phyloP scores from a whole-genome alignment of 2,329 filamentous ascomycete genomes.

The Aspergillus ochraceus region DNA sequence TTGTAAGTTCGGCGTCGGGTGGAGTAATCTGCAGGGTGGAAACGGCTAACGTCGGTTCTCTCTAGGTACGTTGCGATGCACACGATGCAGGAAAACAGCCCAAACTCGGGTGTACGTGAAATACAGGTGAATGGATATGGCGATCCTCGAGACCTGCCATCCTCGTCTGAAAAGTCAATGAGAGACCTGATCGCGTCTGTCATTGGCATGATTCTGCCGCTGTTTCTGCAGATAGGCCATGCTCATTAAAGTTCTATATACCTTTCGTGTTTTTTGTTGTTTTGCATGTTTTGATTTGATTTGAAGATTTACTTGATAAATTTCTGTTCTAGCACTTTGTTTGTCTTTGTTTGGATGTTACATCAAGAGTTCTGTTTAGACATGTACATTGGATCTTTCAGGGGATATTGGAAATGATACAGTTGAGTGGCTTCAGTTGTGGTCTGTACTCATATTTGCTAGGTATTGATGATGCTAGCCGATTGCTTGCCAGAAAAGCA shows the following conservation, averaged over 20 bases:
- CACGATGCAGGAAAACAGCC: constrained; percentile 78
- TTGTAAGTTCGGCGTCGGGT: constrained; percentile 60
- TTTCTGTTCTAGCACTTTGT: background rate
- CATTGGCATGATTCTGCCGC: constrained; percentile 48
- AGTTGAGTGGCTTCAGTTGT: background rate
- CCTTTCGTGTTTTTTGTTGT: constrained; percentile 8
- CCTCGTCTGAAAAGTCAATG: constrained; percentile 42
- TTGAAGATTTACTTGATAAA: background rate
- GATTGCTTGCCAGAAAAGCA: too few species aligned
- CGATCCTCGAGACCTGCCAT: constrained; percentile 37
- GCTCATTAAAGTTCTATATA: constrained; percentile 36
- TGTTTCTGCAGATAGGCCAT: constrained; percentile 50
- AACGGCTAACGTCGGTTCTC: constrained; percentile 14
- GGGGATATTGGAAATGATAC: background rate
- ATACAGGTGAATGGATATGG: constrained; percentile 43
- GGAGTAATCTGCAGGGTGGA: background rate
- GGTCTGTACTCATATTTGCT: too few species aligned
- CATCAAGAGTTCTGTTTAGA: background rate
- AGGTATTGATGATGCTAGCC: too few species aligned
- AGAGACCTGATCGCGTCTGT: constrained; percentile 47
- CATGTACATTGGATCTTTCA: background rate
- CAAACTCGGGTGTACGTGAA: constrained; percentile 32
- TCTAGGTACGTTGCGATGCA: constrained; percentile 95
- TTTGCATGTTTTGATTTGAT: constrained; percentile 12
- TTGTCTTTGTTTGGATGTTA: background rate